Base-by-base conservation (phyloP, 1,284 basidiomycete species). In the Peniophora sp. region DNA sequence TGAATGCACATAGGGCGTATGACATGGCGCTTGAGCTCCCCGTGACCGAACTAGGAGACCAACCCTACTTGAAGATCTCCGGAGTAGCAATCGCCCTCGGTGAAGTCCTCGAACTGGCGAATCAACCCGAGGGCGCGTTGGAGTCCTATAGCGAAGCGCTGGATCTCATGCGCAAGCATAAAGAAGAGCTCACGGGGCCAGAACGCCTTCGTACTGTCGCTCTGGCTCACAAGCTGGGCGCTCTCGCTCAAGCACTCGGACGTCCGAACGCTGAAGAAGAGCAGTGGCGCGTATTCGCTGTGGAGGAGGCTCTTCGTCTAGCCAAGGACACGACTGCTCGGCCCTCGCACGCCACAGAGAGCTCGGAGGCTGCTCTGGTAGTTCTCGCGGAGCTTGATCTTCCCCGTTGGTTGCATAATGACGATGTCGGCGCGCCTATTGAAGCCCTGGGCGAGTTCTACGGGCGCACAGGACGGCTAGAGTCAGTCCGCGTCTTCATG, bases 361-460 rank as follows among this genome's bases (percentile, higher is more conserved):
- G 54, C 18, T 51, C 55, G 36, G 51, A 53, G 24, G 54, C 57
- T 42, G 48, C 52, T 24, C 54, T 58, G 11, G 35, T 60, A 17
- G 60, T 74, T 37, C 64, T 82, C 9, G 69, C 72, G 0, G 77
- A 80, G 48, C 66, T 89, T 8, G 70, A 73, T 11, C 60, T 88
- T 36, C 86, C 87, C 0, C 52, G 59, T 15, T 88, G 88, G 87
- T 76, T 79, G 32, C 68, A 67, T 2, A 72, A 68, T 49, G 73
- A 75, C 17, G 83, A 89, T 58, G 63, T 89, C 12, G 81, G 78
- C n/a, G 79, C 82, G 5, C 84, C 84, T 0, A 69, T 89, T 36
- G 83, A 86, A 57, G 76, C 80, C 3, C 68, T 90, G 2, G 87
- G 78, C 0, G 68, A 74, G 3, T 81, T 83, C 53, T 88, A 88